Conservation (phyloP, 148 eudicot genomes). For the Suaeda aralocaspica region DNA sequence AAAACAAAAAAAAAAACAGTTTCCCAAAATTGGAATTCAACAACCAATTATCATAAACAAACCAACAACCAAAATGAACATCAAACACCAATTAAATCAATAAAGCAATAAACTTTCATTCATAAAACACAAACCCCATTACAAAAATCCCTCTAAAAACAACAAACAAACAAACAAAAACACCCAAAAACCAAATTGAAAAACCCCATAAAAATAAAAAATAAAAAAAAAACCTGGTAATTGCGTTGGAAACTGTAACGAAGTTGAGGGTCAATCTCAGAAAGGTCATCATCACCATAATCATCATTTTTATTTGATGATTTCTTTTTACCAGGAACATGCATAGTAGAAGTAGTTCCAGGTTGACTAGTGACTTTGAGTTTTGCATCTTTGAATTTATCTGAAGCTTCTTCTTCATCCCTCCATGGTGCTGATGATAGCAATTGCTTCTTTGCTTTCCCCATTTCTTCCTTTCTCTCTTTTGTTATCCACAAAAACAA, state of each 20-base stretch:
- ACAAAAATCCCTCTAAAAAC: neutral
- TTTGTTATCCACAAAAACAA: too few species aligned
- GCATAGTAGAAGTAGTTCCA: constrained; percentile 67
- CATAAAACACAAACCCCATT: neutral
- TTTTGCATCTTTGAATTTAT: constrained; percentile 70
- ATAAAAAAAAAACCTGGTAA: constrained; percentile 43
- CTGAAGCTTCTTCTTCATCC: constrained; percentile 34
- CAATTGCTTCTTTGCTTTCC: constrained; percentile 68
- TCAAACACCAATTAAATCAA: neutral
- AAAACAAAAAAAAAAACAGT: neutral
- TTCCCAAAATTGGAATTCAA: neutral
- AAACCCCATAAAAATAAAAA: neutral
- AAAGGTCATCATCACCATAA: constrained; percentile 36
- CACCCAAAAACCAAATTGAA: neutral
- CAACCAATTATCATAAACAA: too few species aligned
- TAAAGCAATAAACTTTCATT: too few species aligned
- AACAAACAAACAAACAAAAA: neutral
- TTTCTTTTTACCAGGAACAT: constrained; percentile 60
- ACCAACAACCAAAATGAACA: neutral
- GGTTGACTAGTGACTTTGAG: constrained; percentile 60
- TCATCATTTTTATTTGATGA: constrained; percentile 13
- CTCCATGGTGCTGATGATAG: constrained; percentile 94
- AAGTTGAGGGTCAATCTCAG: constrained; percentile 72
- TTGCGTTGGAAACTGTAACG: constrained; percentile 86
- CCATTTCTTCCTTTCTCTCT: constrained; percentile 28